Base-by-base conservation (phyloP, 1,284 basidiomycete species). In the Bjerkandera adusta region DNA sequence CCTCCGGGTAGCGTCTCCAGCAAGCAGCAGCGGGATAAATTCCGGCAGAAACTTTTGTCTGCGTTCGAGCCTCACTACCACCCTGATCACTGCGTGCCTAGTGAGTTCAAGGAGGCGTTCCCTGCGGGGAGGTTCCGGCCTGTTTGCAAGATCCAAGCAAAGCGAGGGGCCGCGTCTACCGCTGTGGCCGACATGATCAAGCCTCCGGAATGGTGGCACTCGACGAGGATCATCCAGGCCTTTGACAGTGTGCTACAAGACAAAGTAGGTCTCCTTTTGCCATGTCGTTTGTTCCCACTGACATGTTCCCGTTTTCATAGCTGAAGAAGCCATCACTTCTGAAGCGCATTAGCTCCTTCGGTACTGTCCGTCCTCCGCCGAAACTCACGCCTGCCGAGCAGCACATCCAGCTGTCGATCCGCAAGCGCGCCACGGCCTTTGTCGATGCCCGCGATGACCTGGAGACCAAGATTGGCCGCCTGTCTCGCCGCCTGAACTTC, bases 61-160 rank as follows among this genome's bases (percentile, higher is more conserved):
- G 90, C 89, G 0, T 88, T 96, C 57, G 92, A 94, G 39, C 77
- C 82, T 6, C 85, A 85, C 60, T 91, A 89, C 60, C 89, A 90
- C 57, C 86, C 89, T 21, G 88, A 91, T 61, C 85, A 91, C 59
- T 80, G 81, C 35, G 77, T 92, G 25, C 86, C 88, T 11, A 87
- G 87, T 51, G 95, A 97, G 66, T 91, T 96, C 72, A 93, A 94
- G 62, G 91, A 97, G 61, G 92, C 95, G 2, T 97, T 96, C 71
- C 93, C 95, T 3, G 89, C 87, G 2, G 92, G 93, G 38, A 78
- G 89, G 40, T 92, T 92, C 71, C 72, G 85, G 36, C 87, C 87
- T 10, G 79, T 86, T 33, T 92, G 85, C 73, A 89, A 87, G 64
- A 91, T 89, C 48, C 85, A 85, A 63, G 86, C 84, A 25, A 92